Evolutionary conservation across 768 basidiomycete genomes (phyloP), one percentile per base, ranked within the genome.

Genomic region (Amanita polypyramis): DNA sequence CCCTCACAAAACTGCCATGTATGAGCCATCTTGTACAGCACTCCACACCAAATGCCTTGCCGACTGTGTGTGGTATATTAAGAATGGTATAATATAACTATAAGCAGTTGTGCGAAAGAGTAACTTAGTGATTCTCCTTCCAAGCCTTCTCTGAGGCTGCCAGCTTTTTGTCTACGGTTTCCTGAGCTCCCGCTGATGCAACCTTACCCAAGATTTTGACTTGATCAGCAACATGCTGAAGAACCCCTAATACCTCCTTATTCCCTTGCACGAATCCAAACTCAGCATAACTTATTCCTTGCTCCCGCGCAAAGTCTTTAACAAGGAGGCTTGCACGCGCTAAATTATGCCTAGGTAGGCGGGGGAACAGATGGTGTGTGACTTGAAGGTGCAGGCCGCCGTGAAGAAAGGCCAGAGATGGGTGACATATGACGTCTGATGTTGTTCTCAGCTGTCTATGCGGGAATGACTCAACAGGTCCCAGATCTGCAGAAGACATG

Each of bases 361-460:
- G 82, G 15, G 96, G 96, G 70, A 97, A 97, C 50, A 98, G 75
- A 63, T 97, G 94, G 57, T 99, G 96, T 2, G 95, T 92, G 36
- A 97, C 90, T 65, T 99, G 96, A 10, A 98, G 79, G 56, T 99
- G 91, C 15, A 99, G 77, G n/a, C 96, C 96, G 9, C 96, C 96
- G 58, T 99, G 96, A 29, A 99, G 66, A 60, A 93, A 97, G 44
- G 76, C 87, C 55, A 97, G 74, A 27, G 79, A 77, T 1, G 82
- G 73, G 2, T 81, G 78, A 65, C 96, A 98, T 52, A 88, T 78
- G 35, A 99, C 91, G 63, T 99, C 96, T 38, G 89, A 85, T 0
- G 96, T 98, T n/a, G 96, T 99, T 41, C 96, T 85, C 57, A 99
- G 69, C 63, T 99, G 96, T 12, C 96, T 83, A 56, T 90, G 84